Evolutionary conservation across 2,329 filamentous ascomycete genomes (phyloP), one percentile per base, ranked within the genome.

Genomic region (Talaromyces piceae): DNA sequence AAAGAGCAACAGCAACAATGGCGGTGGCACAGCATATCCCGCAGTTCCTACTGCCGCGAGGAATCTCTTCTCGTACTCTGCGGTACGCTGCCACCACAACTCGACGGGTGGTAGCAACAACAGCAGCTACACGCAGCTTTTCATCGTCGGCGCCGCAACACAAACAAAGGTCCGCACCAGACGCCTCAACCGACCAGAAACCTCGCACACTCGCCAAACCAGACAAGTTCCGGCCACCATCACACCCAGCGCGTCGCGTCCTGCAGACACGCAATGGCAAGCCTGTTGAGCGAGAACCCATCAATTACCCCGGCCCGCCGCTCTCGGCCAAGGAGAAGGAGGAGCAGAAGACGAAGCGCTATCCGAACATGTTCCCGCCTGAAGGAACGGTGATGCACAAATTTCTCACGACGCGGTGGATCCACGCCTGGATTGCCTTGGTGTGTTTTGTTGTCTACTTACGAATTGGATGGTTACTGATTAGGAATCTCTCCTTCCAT

Each of bases 351-450:
- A 79, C 71, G 57, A 86, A 81, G 67, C 76, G 86, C 57, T 97
- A 97, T 67, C 93, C 93, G 1, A 85, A 91, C 60, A 84, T 94
- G 79, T 90, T 95, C 77, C 87, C 91, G 44, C 84, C 90, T 0
- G 77, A 86, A 64, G 88, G 89, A 5, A 88, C 86, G 0, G 89
- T 88, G 69, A 79, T 87, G 71, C 80, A 91, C 68, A 91, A 86
- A 81, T 91, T 97, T 68, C 76, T 95, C 66, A 83, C 88, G 59
- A 91, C 82, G 66, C 79, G 80, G 53, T 73, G 73, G 51, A 80
- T 97, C 51, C 91, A 98, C 69, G 69, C 88, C 25, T 86, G 80
- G 67, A 91, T 98, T 66, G 87, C 88, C 2, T 77, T 96, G 75
- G 89, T 95, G 76, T 53, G 79, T 66, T 8, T 3, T 18, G 9